Evolutionary conservation across 1,284 basidiomycete species (phyloP).

Genomic region (Microbotryomycetes sp.): DNA sequence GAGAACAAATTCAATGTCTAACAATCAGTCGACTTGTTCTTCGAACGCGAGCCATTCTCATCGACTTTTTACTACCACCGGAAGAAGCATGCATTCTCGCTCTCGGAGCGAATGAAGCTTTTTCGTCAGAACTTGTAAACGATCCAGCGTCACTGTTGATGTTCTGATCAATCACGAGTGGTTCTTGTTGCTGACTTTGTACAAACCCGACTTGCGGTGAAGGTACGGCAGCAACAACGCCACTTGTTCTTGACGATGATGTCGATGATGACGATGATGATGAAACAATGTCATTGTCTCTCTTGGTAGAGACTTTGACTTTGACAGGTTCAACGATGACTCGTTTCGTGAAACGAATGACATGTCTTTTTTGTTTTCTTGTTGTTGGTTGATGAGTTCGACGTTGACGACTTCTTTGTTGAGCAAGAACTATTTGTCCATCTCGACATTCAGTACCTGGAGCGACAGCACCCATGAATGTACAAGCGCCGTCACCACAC

Average conservation of each 20-base stretch:
- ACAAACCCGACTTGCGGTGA: not conserved
- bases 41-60: not conserved
- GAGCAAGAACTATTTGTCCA: constrained; percentile 12
- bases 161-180: too few relatives aligned
- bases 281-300: too few relatives aligned
- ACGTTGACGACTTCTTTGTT: not conserved
- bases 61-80: not conserved
- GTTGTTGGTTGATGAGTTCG: not conserved
- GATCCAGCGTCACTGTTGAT: not conserved
- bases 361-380: not conserved
- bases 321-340: not conserved
- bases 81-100: not conserved
- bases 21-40: not conserved
- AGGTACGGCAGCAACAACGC: not conserved
- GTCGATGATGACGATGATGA: too few relatives aligned
- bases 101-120: not conserved
- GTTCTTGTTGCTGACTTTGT: too few relatives aligned
- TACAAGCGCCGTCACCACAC: constrained; percentile 16
- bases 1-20: too few relatives aligned
- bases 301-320: too few relatives aligned
- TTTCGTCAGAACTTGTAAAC: not conserved
- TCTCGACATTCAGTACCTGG: constrained; percentile 20
- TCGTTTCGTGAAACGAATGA: not conserved
- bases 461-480: constrained; percentile 27
- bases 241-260: too few relatives aligned